Percentiles rank a stretch among this genome's conserved stretches.
Conservation (phyloP, 164 flowering plant species). For the Vitis labrusca region DNA sequence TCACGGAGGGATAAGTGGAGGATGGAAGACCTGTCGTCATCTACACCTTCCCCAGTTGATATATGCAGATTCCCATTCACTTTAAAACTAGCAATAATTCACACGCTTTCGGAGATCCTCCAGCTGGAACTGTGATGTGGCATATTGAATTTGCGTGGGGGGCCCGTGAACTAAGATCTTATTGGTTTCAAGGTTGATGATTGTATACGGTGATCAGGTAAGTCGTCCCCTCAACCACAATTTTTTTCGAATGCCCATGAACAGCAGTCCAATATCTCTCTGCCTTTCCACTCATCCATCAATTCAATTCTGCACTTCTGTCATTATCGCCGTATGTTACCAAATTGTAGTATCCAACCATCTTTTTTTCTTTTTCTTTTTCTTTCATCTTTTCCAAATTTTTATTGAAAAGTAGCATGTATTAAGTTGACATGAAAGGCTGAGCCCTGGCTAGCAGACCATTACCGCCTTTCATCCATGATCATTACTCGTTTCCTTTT, state of each 20-base stretch:
- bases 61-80: slow-evolving; percentile 10
- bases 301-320: not conserved
- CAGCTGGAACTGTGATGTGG: slow-evolving; percentile 24
- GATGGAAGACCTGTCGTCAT: slow-evolving; percentile 11
- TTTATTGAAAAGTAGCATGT: too few relatives aligned
- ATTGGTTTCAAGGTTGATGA: slow-evolving; percentile 6
- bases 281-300: not conserved
- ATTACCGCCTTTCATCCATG: too few relatives aligned
- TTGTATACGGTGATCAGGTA: not conserved
- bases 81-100: slow-evolving; percentile 20
- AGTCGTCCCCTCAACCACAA: not conserved
- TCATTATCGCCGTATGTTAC: slow-evolving; percentile 13
- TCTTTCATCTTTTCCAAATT: not conserved
- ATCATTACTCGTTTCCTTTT: too few relatives aligned
- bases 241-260: not conserved
- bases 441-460: too few relatives aligned
- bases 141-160: not conserved
- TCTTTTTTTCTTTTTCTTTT: not conserved
- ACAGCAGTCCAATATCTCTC: slow-evolving; percentile 7
- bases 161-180: not conserved
- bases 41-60: not conserved
- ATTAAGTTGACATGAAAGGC: too few relatives aligned
- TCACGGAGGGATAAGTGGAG: too few relatives aligned
- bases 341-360: slow-evolving; percentile 2
- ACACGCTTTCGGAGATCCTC: slow-evolving; percentile 24